Conservation (phyloP, 2,329 filamentous ascomycete genomes). For the Coniochaeta sp. region DNA sequence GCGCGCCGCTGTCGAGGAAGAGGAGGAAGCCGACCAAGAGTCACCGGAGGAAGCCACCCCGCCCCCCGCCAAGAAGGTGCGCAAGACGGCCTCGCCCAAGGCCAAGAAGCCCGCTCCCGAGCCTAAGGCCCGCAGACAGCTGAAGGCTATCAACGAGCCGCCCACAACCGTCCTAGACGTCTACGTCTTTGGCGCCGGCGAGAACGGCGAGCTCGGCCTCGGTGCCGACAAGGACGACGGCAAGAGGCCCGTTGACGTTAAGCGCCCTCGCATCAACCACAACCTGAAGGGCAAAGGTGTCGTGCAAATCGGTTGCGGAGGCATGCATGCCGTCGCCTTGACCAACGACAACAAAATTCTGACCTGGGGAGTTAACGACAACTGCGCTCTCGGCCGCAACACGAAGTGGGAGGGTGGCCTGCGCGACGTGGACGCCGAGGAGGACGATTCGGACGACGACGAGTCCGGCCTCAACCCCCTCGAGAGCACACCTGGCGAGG, state of each 20-base stretch:
- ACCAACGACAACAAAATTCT: slow-evolving; percentile 76
- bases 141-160: slow-evolving; percentile 50
- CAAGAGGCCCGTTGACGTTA: slow-evolving; percentile 62
- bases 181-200: slow-evolving; percentile 75
- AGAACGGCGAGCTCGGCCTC: slow-evolving; percentile 75
- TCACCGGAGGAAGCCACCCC: slow-evolving; percentile 15
- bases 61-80: slow-evolving; percentile 32
- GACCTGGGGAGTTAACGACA: slow-evolving; percentile 85
- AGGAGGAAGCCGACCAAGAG: slow-evolving; percentile 9
- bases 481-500: slow-evolving; percentile 54
- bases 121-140: slow-evolving; percentile 15
- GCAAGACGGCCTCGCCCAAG: slow-evolving; percentile 10
- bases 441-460: slow-evolving; percentile 30
- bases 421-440: slow-evolving; percentile 44
- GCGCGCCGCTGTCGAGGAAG: slow-evolving; percentile 13
- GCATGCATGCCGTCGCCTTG: slow-evolving; percentile 73
- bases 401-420: slow-evolving; percentile 56
- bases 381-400: slow-evolving; percentile 71
- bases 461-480: slow-evolving; percentile 49
- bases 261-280: slow-evolving; percentile 66
- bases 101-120: background rate
- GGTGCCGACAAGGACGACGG: slow-evolving; percentile 56
- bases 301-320: slow-evolving; percentile 70
- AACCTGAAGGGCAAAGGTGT: slow-evolving; percentile 54
- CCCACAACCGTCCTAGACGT: slow-evolving; percentile 61